Conservation (phyloP, 2,329 filamentous ascomycete species). For the Lachnellula arida region DNA sequence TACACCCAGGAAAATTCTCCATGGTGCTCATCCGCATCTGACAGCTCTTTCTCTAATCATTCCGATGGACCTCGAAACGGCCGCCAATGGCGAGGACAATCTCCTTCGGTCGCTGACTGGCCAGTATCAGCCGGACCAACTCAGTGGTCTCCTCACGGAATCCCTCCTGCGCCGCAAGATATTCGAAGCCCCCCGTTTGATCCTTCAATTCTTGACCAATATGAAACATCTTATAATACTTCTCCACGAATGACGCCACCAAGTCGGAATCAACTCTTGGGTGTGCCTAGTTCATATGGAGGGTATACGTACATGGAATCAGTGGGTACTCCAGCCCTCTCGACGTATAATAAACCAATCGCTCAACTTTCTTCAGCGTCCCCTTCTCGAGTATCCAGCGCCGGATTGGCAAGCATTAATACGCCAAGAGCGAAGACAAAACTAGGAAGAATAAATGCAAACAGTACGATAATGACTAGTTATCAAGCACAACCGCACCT, state of each 20-base stretch:
- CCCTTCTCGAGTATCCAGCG: constrained; percentile 24
- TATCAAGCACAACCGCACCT: constrained; percentile 18
- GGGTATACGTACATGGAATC: constrained; percentile 28
- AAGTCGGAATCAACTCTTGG: constrained; percentile 22
- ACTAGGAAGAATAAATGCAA: constrained; percentile 17
- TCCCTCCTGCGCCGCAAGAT: constrained; percentile 21
- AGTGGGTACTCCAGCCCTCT: constrained; percentile 32
- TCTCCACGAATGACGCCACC: constrained; percentile 25
- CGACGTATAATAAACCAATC: constrained; percentile 28
- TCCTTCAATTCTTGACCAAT: constrained; percentile 18
- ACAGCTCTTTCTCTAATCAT: constrained; percentile 29
- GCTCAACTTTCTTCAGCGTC: constrained; percentile 30
- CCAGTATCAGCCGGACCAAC: constrained; percentile 12
- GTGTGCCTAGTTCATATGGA: constrained; percentile 24
- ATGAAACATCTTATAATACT: constrained; percentile 22
- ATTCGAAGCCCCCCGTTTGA: constrained; percentile 24
- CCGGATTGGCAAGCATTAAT: constrained; percentile 24
- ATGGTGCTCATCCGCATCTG: constrained; percentile 31
- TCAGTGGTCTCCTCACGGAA: constrained; percentile 23
- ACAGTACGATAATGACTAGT: constrained; percentile 7
- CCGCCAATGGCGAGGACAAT: constrained; percentile 22
- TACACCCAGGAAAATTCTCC: constrained; percentile 28
- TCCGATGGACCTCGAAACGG: constrained; percentile 26
- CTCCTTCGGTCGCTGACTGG: constrained; percentile 28
- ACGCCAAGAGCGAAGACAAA: constrained; percentile 21